Percentiles rank a stretch among this genome's conserved stretches.
Evolutionary conservation across 2,329 filamentous ascomycete genomes (phyloP).

Genomic region (Venturia effusa): DNA sequence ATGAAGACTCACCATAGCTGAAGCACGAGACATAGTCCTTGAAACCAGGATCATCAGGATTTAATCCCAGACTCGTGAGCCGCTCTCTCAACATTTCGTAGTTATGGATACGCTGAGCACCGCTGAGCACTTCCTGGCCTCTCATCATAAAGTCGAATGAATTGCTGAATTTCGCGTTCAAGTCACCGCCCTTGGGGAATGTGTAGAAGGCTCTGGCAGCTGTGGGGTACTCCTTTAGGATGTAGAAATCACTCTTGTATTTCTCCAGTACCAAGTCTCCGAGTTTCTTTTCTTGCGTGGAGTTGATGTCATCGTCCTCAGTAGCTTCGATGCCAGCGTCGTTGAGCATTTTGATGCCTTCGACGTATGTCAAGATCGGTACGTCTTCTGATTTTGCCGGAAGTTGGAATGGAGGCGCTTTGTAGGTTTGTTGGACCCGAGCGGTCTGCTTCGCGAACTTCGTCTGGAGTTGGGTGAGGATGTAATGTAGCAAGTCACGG

Average conservation of each 20-base stretch:
- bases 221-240: slow-evolving; percentile 92
- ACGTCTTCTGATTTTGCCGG: slow-evolving; percentile 59
- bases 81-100: slow-evolving; percentile 45
- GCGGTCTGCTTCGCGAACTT: slow-evolving; percentile 63
- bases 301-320: slow-evolving; percentile 68
- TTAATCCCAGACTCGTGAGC: slow-evolving; percentile 48
- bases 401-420: slow-evolving; percentile 67
- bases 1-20: slow-evolving; percentile 35
- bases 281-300: slow-evolving; percentile 78
- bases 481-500: slow-evolving; percentile 64
- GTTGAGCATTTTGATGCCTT: slow-evolving; percentile 66
- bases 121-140: slow-evolving; percentile 57
- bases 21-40: slow-evolving; percentile 55
- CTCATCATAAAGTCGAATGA: slow-evolving; percentile 64
- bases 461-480: slow-evolving; percentile 63
- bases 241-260: slow-evolving; percentile 92
- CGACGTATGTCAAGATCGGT: slow-evolving; percentile 65
- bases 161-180: slow-evolving; percentile 41
- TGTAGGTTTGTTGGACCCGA: slow-evolving; percentile 60
- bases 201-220: slow-evolving; percentile 85
- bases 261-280: slow-evolving; percentile 78
- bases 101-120: slow-evolving; percentile 56
- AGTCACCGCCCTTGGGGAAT: slow-evolving; percentile 54
- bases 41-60: slow-evolving; percentile 48
- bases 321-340: slow-evolving; percentile 65